phyloP scores from a whole-genome alignment of 352 stramenopile genomes.

The Pythium pyrilobum region DNA sequence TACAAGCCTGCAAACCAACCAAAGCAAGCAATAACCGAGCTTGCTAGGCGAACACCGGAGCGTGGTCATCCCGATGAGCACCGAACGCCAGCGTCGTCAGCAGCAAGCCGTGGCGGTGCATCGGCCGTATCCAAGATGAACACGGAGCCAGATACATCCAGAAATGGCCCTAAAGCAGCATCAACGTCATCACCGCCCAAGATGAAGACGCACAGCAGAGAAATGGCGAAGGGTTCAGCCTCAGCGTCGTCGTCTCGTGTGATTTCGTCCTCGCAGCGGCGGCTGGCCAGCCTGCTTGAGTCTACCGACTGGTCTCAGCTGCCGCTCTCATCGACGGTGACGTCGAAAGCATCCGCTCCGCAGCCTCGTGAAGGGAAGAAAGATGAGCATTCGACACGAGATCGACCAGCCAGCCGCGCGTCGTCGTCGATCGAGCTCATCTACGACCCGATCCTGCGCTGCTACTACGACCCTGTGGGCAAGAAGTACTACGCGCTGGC shows the following conservation, averaged over 20 bases:
- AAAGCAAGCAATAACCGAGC: no score
- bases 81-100: no score
- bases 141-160: no score
- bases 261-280: conserved; percentile 5
- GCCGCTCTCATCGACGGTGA: conserved; percentile 6
- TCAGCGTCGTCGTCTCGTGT: background rate
- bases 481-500: conserved; percentile 80
- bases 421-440: conserved; percentile 62
- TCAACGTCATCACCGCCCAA: no score
- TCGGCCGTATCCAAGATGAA: no score
- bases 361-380: background rate
- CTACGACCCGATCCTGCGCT: conserved; percentile 79
- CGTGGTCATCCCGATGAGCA: no score
- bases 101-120: no score
- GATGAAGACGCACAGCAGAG: no score
- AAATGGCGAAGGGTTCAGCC: no score
- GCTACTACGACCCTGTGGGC: conserved; percentile 74
- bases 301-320: conserved; percentile 60
- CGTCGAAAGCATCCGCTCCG: background rate
- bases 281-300: conserved; percentile 55
- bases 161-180: no score
- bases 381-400: background rate
- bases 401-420: background rate
- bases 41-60: no score
- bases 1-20: background rate